Base-by-base conservation (phyloP, 768 basidiomycete genomes). In the Pleurotus eryngii region DNA sequence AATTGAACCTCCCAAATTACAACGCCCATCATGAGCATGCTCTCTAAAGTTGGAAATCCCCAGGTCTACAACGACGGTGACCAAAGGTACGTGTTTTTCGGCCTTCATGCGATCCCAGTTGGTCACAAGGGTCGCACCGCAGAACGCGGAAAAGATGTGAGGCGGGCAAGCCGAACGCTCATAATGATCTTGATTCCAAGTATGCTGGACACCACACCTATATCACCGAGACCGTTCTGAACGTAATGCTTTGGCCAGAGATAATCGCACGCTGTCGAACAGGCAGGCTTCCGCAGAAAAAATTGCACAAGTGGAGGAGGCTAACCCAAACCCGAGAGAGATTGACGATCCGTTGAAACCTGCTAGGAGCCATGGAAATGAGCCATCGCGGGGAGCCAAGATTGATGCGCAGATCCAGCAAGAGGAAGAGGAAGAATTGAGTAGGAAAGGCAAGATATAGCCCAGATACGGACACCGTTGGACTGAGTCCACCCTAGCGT, bases 361-460 rank as follows among this genome's bases (percentile, higher is more conserved):
- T 8, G 83, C 82, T 1, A 67, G 65, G n/a, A 65, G 72, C 14
- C 84, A 85, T 54, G 81, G 83, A 0, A 76, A 86, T 61, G 70
- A 84, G 59, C 84, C 85, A 0, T 83, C 82, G 0, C 69, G 75
- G 39, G 83, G 84, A 0, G 85, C 83, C 1, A 67, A 79, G 64
- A 74, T 83, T n/a, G 85, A 86, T 63, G 79, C 80, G 3, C 71
- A 84, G 60, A 68, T 86, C 17, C 74, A 80, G 70, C 63, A 63
- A 2, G 82, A 83, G 57, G 85, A 86, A 17, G 75, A 76, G 54
- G 78, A 81, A 61, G 51, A 65, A 38, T 59, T 85, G 57, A 72
- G 58, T 63, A 70, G 73, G 60, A 84, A 83, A 66, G 76, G 74
- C 3, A 61, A 55, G 43, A 48, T 37, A 35, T 60, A 35, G 8